Evolutionary conservation across 2,329 filamentous ascomycete genomes (phyloP).

Genomic region (Apiospora malaysiana): DNA sequence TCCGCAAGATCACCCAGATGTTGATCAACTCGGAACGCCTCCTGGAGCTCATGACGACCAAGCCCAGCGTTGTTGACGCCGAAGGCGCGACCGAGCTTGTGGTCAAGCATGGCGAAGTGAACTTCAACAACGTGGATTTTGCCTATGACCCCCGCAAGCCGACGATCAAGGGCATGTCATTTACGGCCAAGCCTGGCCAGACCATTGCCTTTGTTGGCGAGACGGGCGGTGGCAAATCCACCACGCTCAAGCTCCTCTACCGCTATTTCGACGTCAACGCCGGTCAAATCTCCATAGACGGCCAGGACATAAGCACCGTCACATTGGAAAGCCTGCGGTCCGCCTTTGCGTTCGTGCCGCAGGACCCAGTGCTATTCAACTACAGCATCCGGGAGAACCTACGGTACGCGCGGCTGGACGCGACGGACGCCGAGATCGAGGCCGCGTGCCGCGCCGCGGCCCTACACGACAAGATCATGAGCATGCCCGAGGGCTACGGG

Average conservation of each 20-base stretch:
- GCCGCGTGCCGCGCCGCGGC: conserved; percentile 60
- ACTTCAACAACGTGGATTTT: conserved; percentile 61
- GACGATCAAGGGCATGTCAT: conserved; percentile 47
- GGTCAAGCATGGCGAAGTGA: conserved; percentile 53
- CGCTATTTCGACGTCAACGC: conserved; percentile 63
- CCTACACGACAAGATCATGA: conserved; percentile 63
- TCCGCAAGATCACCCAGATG: conserved; percentile 42
- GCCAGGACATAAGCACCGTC: conserved; percentile 59
- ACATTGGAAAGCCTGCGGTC: conserved; percentile 51
- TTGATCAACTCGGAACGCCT: conserved; percentile 71
- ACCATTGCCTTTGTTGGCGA: conserved; percentile 54
- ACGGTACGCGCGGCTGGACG: conserved; percentile 60
- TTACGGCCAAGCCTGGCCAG: conserved; percentile 49
- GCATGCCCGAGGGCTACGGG: conserved; percentile 53
- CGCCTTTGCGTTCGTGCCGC: conserved; percentile 62
- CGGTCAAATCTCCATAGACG: conserved; percentile 61
- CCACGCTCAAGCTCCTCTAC: conserved; percentile 62
- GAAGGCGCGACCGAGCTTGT: conserved; percentile 51
- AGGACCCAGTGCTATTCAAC: conserved; percentile 61
- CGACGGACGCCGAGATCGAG: conserved; percentile 60
- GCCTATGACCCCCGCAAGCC: conserved; percentile 54
- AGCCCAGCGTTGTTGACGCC: conserved; percentile 59
- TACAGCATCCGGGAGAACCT: conserved; percentile 66
- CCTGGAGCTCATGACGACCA: conserved; percentile 60
- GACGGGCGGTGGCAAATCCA: conserved; percentile 60